Base-by-base conservation (phyloP, 768 basidiomycete species). In the Tylopilus cervinicoccineus region DNA sequence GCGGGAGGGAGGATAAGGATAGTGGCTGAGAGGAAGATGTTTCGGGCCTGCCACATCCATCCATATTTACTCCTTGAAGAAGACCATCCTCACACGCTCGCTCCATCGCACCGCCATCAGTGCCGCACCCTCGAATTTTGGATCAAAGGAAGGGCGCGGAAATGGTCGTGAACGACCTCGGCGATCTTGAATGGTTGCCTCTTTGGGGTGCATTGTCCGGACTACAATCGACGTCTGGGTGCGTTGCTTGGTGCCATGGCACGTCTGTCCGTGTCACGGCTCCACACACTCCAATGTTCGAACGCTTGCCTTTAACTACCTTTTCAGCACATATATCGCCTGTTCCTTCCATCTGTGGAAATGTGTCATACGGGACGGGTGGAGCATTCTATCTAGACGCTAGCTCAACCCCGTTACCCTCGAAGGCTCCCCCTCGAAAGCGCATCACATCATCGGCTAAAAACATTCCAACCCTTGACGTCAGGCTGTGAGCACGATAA, bases 401-500 rank as follows among this genome's bases (percentile, higher is more conserved):
- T 16, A 5, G 10, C 40, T 50, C 34, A 19, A 12, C 51, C 41
- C 45, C 45, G 53, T 51, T 49, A 52, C 50, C 20, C n/a, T 41
- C 32, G 5, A 43, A 48, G 46, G 11, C 19, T 17, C 10, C 20
- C 17, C 11, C 39, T 37, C n/a, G 24, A 43, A 31, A n/a, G 29
- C 19, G 38, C 40, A 41, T 49, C 50, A 13, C 41, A 16, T 24
- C 13, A 16, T 20, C 44, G 36, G 37, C 28, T 48, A 46, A 50
- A 29, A 38, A 24, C 29, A 40, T 41, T 43, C 24, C 23, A 16
- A 47, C 63, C 64, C 63, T 65, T 67, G 63, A 67, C 61, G 64
- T 65, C 64, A 67, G 44, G 23, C 20, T 32, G 24, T 22, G 23
- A 26, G 9, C n/a, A 33, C 43, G 44, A 59, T 55, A 46, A 53